Base-by-base conservation (phyloP, 768 basidiomycete species). In the Suillus cothurnatus region DNA sequence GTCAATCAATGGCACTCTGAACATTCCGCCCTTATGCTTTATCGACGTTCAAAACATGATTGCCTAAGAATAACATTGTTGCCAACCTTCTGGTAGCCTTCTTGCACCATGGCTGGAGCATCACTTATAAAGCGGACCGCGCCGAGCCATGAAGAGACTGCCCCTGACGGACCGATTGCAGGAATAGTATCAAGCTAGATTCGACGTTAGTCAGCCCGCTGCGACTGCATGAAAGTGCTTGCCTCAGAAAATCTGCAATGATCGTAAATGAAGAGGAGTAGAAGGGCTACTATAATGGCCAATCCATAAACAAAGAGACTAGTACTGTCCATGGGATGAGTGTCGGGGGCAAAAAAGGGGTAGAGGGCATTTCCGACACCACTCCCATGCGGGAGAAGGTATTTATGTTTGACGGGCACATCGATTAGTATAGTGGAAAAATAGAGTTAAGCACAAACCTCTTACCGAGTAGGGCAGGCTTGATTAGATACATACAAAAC, bases 1-100 rank as follows among this genome's bases (percentile, higher is more conserved):
- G 45, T 81, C 74, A 49, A 82, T 70, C 50, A 74, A 74, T 0
- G 84, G 73, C 6, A 86, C 73, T 70, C 81, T 82, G 73, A 84
- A 87, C 28, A 76, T 72, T 47, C 59, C 72, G 47, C 73, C 72
- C 61, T 76, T 78, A 66, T 76, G 19, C 76, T 76, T 34, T 14
- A 32, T 11, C 47, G 34, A 60, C 45, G 57, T 59, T 76, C 60
- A 77, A 73, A 50, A 43, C 56, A 52, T 36, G 14, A 14, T 59
- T 14, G 31, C 28, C 19, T 14, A 45, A 57, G 26, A 9, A 38
- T 23, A 17, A 58, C 45, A 38, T 34, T 26, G 36, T 32, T 28
- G 69, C 72, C 45, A 26, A 78, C 79, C 66, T 74, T 73, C 39
- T 70, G 71, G 66, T 80, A 81, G 6, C 80, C 80, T 61, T 79